Base-by-base conservation (phyloP, 2,329 filamentous ascomycete species). In the Blastomyces parvus region DNA sequence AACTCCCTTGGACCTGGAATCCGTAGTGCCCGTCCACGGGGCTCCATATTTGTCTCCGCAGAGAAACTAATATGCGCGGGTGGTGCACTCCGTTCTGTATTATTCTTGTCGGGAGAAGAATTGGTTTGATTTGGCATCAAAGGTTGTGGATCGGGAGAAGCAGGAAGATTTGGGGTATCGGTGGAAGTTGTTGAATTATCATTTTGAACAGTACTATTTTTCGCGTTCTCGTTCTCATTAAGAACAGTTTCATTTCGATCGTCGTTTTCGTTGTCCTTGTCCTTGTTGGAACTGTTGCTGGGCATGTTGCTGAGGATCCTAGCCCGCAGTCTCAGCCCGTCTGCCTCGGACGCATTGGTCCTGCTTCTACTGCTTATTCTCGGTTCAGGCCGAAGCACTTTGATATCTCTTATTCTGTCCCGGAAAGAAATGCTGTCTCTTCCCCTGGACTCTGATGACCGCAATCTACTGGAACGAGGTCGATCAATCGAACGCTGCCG, bases 1-100 rank as follows among this genome's bases (percentile, higher is more conserved):
- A 67, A 67, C 33, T 67, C 65, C 44, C 65, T 63, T 14, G 66
- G 66, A 19, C 66, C 66, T 17, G 66, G 66, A 17, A 67, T 66
- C 13, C 66, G 58, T 11, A 67, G 52, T 19, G 65, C 63, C 56
- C 62, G 66, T 33, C 60, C 63, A 40, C 65, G 65, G 11, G 65
- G 66, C 44, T 64, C 64, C n/a, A 56, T 36, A 42, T 64, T 64
- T 3, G 66, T 67, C 40, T 67, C 63, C 19, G 62, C 61, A 19
- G 66, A 62, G 36, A 67, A 67, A 2, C 63, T 64, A 60, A 66
- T 65, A 46, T 67, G 66, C 17, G 63, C 61, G 25, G 66, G 42
- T 7, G 42, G 42, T 11, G n/a, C 58, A 27, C 30, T 59, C 42
- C 40, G 50, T 61, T 56, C 60, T 42, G 33, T 58, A 33, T 40